phyloP scores from a whole-genome alignment of 1,284 basidiomycete genomes.

The Schizophyllum amplum region DNA sequence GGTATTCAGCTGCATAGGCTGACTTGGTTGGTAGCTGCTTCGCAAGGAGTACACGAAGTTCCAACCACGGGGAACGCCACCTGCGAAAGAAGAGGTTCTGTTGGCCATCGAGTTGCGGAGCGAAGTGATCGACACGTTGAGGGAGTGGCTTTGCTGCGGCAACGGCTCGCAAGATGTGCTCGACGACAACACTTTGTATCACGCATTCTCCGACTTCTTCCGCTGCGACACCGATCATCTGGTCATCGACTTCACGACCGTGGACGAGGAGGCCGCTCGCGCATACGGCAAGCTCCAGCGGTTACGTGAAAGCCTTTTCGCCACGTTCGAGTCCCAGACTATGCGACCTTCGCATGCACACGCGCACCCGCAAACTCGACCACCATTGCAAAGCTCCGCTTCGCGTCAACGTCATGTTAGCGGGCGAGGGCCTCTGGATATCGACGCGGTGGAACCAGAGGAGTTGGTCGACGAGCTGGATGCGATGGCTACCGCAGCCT shows the following conservation, averaged over 20 bases:
- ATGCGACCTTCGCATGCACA: conserved; percentile 43
- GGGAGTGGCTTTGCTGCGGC: conserved; percentile 62
- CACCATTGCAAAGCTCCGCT: neutral
- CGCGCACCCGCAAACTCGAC: conserved; percentile 1
- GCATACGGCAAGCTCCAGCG: conserved; percentile 39
- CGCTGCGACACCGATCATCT: conserved; percentile 37
- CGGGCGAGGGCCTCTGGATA: conserved; percentile 47
- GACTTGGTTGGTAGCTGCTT: conserved; percentile 45
- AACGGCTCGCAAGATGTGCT: conserved; percentile 69
- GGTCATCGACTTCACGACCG: conserved; percentile 30
- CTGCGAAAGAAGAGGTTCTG: conserved; percentile 31
- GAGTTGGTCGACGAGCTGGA: conserved; percentile 68
- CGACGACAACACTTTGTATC: conserved; percentile 58
- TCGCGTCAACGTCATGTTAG: conserved; percentile 25
- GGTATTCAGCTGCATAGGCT: conserved; percentile 5
- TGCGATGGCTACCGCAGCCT: conserved; percentile 62
- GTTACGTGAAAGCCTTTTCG: conserved; percentile 32
- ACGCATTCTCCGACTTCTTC: conserved; percentile 51
- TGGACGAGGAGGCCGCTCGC: conserved; percentile 33
- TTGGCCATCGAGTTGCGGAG: conserved; percentile 36
- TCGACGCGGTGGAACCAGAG: conserved; percentile 59
- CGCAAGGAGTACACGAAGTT: conserved; percentile 60
- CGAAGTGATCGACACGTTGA: conserved; percentile 56
- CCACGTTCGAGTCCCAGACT: conserved; percentile 48
- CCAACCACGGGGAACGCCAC: conserved; percentile 31